phyloP scores from a whole-genome alignment of 2,329 filamentous ascomycete genomes.

The Alternaria conjuncta region DNA sequence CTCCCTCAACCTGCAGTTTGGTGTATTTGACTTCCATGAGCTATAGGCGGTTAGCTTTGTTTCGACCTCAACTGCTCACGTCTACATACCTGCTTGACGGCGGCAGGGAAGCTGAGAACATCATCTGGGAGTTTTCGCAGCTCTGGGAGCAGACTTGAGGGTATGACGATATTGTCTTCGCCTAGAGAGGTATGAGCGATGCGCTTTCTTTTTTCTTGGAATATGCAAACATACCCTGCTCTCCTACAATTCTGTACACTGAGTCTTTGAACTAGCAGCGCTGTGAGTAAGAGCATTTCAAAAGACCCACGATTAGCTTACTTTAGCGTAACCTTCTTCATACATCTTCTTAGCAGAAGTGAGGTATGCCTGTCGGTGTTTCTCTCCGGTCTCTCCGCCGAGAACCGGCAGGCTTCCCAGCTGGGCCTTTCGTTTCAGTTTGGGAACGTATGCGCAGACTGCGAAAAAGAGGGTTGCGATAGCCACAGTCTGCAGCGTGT shows the following conservation, averaged over 20 bases:
- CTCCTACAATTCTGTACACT: constrained; percentile 29
- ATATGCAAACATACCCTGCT: constrained; percentile 19
- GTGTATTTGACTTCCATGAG: constrained; percentile 43
- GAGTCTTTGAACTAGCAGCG: constrained; percentile 35
- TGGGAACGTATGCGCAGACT: constrained; percentile 28
- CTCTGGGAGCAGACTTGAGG: constrained; percentile 39
- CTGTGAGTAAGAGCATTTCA: constrained; percentile 6
- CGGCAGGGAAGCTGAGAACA: constrained; percentile 40
- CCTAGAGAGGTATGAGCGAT: constrained; percentile 22
- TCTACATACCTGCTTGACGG: constrained; percentile 31
- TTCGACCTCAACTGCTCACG: not conserved
- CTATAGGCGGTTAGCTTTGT: constrained; percentile 23
- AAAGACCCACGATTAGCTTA: not conserved
- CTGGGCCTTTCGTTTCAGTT: constrained; percentile 26
- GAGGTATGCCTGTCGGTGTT: constrained; percentile 30
- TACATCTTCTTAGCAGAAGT: constrained; percentile 34
- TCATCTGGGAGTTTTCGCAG: constrained; percentile 41
- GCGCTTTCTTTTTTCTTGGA: not conserved
- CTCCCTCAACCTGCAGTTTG: constrained; percentile 24
- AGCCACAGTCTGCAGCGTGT: constrained; percentile 31
- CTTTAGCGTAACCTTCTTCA: constrained; percentile 37
- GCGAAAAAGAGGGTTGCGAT: constrained; percentile 35
- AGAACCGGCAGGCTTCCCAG: constrained; percentile 35
- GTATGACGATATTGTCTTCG: constrained; percentile 35
- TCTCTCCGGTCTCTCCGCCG: constrained; percentile 19